A percentile compares a stretch with the other conserved stretches of the same genome.
phyloP scores from a whole-genome alignment of 2,329 filamentous ascomycete genomes.

The Zymoseptoria passerinii region DNA sequence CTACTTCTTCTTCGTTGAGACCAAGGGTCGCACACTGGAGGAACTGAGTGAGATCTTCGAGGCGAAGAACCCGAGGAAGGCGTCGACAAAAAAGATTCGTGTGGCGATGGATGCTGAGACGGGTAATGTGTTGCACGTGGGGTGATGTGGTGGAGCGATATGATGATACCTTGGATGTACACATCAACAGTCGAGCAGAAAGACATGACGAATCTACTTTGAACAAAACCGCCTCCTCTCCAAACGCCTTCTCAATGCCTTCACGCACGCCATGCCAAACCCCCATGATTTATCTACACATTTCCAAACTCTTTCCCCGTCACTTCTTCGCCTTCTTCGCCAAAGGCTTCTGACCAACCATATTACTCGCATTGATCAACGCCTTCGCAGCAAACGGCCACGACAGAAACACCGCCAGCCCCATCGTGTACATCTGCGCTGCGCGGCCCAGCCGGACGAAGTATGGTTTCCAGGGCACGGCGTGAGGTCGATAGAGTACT shows the following conservation, averaged over 20 bases:
- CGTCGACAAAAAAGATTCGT: slow-evolving; percentile 23
- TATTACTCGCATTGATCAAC: slow-evolving; percentile 7
- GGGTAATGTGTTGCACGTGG: slow-evolving; percentile 18
- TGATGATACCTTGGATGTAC: background rate
- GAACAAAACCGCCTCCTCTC: background rate
- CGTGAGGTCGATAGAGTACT: slow-evolving; percentile 5
- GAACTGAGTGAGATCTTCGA: slow-evolving; percentile 20
- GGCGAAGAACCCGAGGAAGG: slow-evolving; percentile 23
- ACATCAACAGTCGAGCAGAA: background rate
- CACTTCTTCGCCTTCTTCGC: background rate
- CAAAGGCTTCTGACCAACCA: background rate
- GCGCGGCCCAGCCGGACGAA: slow-evolving; percentile 4
- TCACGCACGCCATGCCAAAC: background rate
- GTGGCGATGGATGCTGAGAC: slow-evolving; percentile 20
- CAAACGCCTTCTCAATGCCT: background rate
- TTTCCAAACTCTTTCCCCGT: background rate
- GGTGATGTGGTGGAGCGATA: background rate
- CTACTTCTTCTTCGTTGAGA: slow-evolving; percentile 34
- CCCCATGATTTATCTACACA: too few relatives aligned
- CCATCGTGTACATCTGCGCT: slow-evolving; percentile 4
- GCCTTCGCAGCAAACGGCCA: slow-evolving; percentile 12
- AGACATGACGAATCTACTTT: background rate
- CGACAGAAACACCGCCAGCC: slow-evolving; percentile 5
- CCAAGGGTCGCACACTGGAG: slow-evolving; percentile 26
- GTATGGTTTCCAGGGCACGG: slow-evolving; percentile 11